Evolutionary conservation across 129 eudicot species (phyloP).

Genomic region (Tanacetum coccineum): DNA sequence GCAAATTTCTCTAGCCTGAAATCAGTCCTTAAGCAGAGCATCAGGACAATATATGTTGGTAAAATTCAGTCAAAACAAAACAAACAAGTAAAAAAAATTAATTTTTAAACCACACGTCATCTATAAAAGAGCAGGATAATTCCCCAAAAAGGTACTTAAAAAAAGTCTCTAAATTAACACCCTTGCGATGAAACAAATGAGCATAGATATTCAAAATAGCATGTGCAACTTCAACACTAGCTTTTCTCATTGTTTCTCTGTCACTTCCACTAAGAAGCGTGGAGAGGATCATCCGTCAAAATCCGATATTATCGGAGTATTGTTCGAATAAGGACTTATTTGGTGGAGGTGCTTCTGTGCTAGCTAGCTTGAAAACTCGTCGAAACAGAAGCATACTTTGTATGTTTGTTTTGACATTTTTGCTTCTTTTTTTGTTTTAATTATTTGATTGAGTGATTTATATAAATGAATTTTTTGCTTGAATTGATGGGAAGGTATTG

Average conservation of each 20-base stretch:
- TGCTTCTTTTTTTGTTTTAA: background rate
- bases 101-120: conserved; percentile 56
- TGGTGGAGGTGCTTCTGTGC: conserved; percentile 72
- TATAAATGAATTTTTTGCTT: conserved; percentile 3
- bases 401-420: conserved; percentile 24
- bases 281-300: conserved; percentile 54
- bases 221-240: conserved; percentile 64
- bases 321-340: conserved; percentile 47
- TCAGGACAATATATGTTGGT: too few relatives aligned
- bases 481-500: conserved; percentile 12
- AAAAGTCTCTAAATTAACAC: conserved; percentile 64
- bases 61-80: too few relatives aligned
- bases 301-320: conserved; percentile 59
- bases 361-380: conserved; percentile 61
- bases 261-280: conserved; percentile 57
- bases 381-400: conserved; percentile 78
- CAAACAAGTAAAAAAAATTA: too few relatives aligned
- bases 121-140: conserved; percentile 57
- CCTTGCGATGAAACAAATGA: conserved; percentile 52
- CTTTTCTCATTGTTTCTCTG: conserved; percentile 55
- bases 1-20: too few relatives aligned
- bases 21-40: too few relatives aligned
- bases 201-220: conserved; percentile 43
- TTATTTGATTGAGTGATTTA: background rate
- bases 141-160: conserved; percentile 70